Evolutionary conservation across 2,329 filamentous ascomycete species (phyloP).

Genomic region (Paramyrothecium sp.): DNA sequence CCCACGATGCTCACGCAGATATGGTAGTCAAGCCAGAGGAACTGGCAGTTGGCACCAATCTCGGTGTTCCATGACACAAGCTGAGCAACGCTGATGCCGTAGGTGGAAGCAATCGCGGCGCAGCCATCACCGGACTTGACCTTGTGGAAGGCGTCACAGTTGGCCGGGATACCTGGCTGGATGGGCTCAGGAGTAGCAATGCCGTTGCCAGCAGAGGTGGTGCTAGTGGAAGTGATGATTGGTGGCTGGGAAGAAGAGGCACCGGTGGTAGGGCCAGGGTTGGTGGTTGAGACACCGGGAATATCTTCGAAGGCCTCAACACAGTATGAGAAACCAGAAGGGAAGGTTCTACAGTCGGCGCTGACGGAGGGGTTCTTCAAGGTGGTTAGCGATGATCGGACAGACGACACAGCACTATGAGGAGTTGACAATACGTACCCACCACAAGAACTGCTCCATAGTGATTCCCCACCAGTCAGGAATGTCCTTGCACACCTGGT

Average conservation of each 20-base stretch:
- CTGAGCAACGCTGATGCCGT: conserved; percentile 8
- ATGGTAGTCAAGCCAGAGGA: conserved; percentile 1
- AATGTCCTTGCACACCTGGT: background rate
- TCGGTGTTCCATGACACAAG: conserved; percentile 12
- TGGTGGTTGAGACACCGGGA: background rate
- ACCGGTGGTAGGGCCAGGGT: background rate
- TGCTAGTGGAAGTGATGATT: background rate
- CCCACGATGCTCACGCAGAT: background rate
- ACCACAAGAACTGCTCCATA: background rate
- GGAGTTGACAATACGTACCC: background rate
- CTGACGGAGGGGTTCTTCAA: background rate
- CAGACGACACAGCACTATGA: background rate
- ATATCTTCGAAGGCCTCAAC: background rate
- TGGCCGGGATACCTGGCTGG: conserved; percentile 13
- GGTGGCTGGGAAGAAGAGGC: too few species aligned
- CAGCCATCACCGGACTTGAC: conserved; percentile 10
- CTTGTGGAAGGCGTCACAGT: conserved; percentile 15
- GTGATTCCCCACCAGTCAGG: background rate
- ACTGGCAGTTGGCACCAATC: conserved; percentile 1
- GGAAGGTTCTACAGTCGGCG: background rate
- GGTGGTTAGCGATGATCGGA: background rate
- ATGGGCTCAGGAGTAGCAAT: conserved; percentile 6
- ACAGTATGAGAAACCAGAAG: background rate
- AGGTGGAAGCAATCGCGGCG: conserved; percentile 4
- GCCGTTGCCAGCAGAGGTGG: background rate